Percentiles rank a stretch among this genome's conserved stretches.
Evolutionary conservation across 192 early-diverging fungal genomes (phyloP).

Genomic region (Geosiphon pyriformis): DNA sequence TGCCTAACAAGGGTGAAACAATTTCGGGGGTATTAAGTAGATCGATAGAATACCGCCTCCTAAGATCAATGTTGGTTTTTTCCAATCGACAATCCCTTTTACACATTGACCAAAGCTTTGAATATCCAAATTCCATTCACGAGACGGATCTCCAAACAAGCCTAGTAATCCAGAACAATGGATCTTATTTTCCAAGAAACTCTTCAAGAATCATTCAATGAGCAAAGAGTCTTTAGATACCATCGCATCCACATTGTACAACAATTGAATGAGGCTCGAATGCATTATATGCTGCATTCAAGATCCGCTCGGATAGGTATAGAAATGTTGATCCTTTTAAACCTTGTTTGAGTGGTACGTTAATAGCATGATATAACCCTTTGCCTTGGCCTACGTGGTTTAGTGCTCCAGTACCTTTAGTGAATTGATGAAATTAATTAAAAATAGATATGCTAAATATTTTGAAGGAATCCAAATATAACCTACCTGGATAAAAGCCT

Average conservation of each 20-base stretch:
- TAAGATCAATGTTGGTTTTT: constrained; percentile 33
- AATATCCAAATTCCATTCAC: constrained; percentile 38
- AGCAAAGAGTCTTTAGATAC: no score
- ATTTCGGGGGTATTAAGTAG: no score
- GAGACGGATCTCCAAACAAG: constrained; percentile 33
- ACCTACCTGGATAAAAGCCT: constrained; percentile 71
- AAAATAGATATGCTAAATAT: no score
- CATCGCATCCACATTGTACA: constrained; percentile 72
- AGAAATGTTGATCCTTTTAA: constrained; percentile 61
- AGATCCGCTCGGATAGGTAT: constrained; percentile 56
- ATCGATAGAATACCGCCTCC: constrained; percentile 36
- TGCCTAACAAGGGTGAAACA: not conserved
- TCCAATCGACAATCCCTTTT: constrained; percentile 29
- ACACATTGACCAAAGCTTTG: constrained; percentile 32
- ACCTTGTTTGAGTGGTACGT: constrained; percentile 68
- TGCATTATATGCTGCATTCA: constrained; percentile 42
- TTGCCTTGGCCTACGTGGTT: constrained; percentile 53
- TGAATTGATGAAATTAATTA: not conserved
- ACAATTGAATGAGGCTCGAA: constrained; percentile 71
- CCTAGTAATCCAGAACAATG: constrained; percentile 16
- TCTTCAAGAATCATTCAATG: no score
- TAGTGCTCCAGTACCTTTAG: constrained; percentile 48
- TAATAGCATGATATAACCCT: constrained; percentile 64
- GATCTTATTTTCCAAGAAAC: not conserved
- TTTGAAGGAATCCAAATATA: no score